Evolutionary conservation across 345 rosid genomes (phyloP).

Genomic region (Rhodamnia rubescens): DNA sequence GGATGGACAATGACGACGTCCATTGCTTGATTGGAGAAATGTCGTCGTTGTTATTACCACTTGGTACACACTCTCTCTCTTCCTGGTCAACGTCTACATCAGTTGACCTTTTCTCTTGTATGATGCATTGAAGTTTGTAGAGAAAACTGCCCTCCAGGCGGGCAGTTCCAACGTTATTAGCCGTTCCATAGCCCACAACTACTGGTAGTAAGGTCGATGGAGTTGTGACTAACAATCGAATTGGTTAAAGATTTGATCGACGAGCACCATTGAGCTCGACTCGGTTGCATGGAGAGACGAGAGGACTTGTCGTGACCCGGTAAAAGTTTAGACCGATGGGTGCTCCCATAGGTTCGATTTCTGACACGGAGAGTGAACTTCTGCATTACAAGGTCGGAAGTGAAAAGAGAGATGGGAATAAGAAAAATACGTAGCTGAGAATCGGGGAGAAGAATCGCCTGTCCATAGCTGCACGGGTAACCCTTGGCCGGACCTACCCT

Average conservation of each 20-base stretch:
- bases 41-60: no score
- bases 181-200: background rate
- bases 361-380: background rate
- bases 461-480: background rate
- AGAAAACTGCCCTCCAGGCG: background rate
- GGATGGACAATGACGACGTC: no score
- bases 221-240: background rate
- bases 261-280: background rate
- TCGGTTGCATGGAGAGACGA: background rate
- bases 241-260: background rate
- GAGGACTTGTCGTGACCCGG: background rate
- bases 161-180: accelerated
- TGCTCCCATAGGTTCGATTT: background rate
- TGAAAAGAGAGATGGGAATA: background rate
- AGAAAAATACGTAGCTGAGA: background rate
- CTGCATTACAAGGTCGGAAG: background rate
- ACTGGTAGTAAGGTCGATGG: background rate
- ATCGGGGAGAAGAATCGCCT: background rate
- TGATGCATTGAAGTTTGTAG: background rate
- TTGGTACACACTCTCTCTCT: no score
- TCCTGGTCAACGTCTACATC: background rate
- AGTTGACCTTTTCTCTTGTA: background rate
- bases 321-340: background rate
- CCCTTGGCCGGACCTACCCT: no score
- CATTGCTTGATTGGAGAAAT: no score